Percentiles rank a stretch among this genome's conserved stretches.
phyloP scores from a whole-genome alignment of 2,329 filamentous ascomycete genomes.

The Ramularia endophylla region DNA sequence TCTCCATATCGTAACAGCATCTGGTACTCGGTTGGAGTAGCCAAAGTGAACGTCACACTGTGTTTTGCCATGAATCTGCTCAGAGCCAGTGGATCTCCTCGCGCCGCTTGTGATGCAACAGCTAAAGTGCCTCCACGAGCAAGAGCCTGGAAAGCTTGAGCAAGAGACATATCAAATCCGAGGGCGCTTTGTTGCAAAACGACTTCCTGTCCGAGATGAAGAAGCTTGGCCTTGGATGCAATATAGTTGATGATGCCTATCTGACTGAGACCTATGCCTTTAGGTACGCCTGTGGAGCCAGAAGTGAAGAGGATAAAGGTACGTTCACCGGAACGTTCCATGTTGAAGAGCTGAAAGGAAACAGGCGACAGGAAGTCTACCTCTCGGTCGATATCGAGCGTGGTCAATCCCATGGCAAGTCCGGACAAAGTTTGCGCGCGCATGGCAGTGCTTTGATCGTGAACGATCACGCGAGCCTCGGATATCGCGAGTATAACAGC shows the following conservation, averaged over 20 bases:
- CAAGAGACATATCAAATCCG: constrained; percentile 38
- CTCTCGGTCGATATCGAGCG: too few species aligned
- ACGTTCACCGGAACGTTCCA: background rate
- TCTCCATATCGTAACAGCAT: constrained; percentile 13
- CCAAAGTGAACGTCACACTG: constrained; percentile 33
- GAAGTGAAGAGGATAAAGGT: constrained; percentile 4
- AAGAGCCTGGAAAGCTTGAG: constrained; percentile 34
- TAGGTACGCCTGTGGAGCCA: constrained; percentile 8
- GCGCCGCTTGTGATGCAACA: constrained; percentile 26
- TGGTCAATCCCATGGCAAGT: too few species aligned
- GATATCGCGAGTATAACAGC: too few species aligned
- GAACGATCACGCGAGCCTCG: too few species aligned
- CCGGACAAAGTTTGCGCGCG: too few species aligned
- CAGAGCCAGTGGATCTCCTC: constrained; percentile 33
- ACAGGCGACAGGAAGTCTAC: too few species aligned
- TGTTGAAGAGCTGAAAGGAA: too few species aligned
- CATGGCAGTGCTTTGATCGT: too few species aligned
- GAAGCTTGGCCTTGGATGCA: too few species aligned
- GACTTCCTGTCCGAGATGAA: constrained; percentile 8
- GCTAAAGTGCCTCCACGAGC: constrained; percentile 33
- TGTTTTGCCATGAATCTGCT: constrained; percentile 31
- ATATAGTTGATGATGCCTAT: background rate
- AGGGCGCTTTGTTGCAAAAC: constrained; percentile 35
- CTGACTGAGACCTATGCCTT: constrained; percentile 1
- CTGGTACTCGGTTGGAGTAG: constrained; percentile 39